Evolutionary conservation across 2,329 filamentous ascomycete species (phyloP), one percentile per base, ranked within the genome.

Genomic region (Geosmithia putterillii): DNA sequence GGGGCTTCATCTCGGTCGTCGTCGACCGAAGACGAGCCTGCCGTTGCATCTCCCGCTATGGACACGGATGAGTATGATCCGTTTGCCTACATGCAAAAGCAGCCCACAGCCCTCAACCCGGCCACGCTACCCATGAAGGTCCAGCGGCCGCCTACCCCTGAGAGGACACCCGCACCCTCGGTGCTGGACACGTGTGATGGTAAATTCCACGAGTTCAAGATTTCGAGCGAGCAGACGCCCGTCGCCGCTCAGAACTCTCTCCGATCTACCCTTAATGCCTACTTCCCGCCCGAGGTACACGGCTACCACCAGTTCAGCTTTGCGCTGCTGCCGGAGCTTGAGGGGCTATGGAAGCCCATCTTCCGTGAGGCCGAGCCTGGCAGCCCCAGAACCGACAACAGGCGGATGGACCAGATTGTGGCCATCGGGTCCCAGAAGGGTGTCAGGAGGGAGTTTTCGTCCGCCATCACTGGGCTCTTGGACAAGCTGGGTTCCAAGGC

Each of bases 161-260:
- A 59, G 3, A 57, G 60, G n/a, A 69, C 69, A 3, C 65, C 68
- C 7, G 59, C 65, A 1, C 61, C 62, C 3, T 53, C 54, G 21
- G 45, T 51, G n/a, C 49, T 48, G 0, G 52, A 51, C 47, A 21
- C 17, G 4, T 52, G 36, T n/a, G 57, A 60, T 19, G 60, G 60
- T 25, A 65, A 57, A 44, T 67, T 77, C 38, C 63, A 67, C 46
- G 65, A 69, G 7, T 65, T 79, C 42, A 52, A 57, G 10, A 59
- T 64, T 2, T 54, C 54, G 3, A 52, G 57, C 17, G 60, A 61
- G 20, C 63, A 68, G 44, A 74, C 70, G 3, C 68, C 73, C 1
- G 64, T 79, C 3, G 61, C 63, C 1, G 59, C 76, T 6, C 78
- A 82, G 48, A 79, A 81, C 51, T 67, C 68, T 1, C 56, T 81